Conservation (phyloP, 306 rosid genomes). For the Lathyrus tuberosus region DNA sequence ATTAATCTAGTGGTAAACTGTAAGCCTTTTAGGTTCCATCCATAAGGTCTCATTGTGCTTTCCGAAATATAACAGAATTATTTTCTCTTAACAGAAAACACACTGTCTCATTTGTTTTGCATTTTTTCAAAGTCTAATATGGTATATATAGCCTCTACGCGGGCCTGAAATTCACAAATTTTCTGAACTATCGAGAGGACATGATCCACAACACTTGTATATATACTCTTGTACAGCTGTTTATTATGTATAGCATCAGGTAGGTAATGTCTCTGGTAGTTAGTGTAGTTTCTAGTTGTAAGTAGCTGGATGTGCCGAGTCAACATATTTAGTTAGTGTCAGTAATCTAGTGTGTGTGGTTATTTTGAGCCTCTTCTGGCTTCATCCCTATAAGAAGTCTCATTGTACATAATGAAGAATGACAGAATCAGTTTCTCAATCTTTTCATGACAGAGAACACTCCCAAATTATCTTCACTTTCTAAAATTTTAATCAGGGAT, state of each 20-base stretch:
- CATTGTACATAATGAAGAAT: not conserved
- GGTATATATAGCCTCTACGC: no score
- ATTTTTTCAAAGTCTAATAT: no score
- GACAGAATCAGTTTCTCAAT: constrained; percentile 11
- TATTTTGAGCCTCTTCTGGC: not conserved
- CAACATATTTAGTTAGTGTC: constrained; percentile 2
- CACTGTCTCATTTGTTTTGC: no score
- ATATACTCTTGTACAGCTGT: not conserved
- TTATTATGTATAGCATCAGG: not conserved
- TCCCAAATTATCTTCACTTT: not conserved
- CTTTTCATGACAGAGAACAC: not conserved
- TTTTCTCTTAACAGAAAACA: no score
- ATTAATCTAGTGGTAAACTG: not conserved
- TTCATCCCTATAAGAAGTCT: not conserved
- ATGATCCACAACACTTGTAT: no score
- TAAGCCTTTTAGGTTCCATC: no score
- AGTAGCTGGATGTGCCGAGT: not conserved
- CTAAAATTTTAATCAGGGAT: not conserved
- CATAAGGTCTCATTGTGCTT: no score
- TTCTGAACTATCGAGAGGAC: no score
- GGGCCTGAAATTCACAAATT: no score
- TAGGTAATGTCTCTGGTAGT: not conserved
- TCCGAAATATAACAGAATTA: no score
- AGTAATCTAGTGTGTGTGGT: not conserved
- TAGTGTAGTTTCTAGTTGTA: not conserved